phyloP scores from a whole-genome alignment of 2,329 filamentous ascomycete genomes.

The Sporothrix brasiliensis region DNA sequence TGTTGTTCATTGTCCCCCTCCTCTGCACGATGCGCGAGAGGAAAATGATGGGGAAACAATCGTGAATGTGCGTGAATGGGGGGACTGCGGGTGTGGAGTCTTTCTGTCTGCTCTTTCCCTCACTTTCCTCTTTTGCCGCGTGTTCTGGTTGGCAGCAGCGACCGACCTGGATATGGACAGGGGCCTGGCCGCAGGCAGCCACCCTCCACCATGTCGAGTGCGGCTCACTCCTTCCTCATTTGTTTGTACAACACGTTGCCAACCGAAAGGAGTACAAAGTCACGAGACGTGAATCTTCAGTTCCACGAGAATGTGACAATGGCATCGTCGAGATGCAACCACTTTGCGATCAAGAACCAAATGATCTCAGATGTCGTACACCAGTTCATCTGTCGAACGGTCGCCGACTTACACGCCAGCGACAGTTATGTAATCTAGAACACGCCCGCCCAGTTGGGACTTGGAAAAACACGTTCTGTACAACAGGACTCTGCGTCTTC shows the following conservation, averaged over 20 bases:
- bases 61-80: conserved; percentile 16
- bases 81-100: conserved; percentile 5
- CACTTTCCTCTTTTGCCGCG: conserved; percentile 8
- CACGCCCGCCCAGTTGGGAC: background rate
- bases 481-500: background rate
- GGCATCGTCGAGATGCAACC: background rate
- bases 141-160: conserved; percentile 26
- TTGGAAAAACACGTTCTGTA: background rate
- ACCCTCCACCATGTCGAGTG: background rate
- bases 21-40: conserved; percentile 11
- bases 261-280: background rate
- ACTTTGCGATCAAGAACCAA: background rate
- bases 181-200: conserved; percentile 5
- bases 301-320: background rate
- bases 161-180: background rate
- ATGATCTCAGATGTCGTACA: background rate
- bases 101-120: conserved; percentile 1
- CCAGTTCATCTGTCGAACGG: background rate
- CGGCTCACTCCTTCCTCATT: conserved; percentile 13
- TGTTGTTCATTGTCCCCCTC: conserved; percentile 28
- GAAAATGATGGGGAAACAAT: background rate
- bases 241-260: background rate
- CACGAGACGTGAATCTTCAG: background rate
- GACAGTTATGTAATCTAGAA: conserved; percentile 20
- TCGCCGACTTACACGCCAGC: conserved; percentile 4